These are phyloP conservation scores for Tetratostichococcus sp. DNA, from an alignment of 139 green algal species.

Conservation along the genomic window DNA sequence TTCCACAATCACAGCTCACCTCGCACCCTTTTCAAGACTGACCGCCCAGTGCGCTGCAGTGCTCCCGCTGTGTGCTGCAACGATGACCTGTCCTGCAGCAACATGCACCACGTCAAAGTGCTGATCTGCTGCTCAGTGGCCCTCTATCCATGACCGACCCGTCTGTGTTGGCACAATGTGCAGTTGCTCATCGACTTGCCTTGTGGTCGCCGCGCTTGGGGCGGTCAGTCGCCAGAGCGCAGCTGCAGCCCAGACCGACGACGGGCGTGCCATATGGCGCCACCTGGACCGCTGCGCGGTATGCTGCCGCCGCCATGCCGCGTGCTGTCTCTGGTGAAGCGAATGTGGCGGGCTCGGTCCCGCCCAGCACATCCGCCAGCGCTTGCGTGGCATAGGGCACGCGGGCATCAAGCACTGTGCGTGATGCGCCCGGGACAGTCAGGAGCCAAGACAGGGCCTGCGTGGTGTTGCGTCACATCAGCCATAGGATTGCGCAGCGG, in stretches of 20 bases:
- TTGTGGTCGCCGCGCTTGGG: constrained; percentile 67
- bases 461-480: no score
- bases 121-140: background rate
- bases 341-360: constrained; percentile 42
- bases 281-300: constrained; percentile 51
- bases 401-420: constrained; percentile 64
- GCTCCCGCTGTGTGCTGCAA: constrained; percentile 39
- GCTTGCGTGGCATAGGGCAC: constrained; percentile 64
- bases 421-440: constrained; percentile 67
- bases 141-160: no score
- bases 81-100: constrained; percentile 31
- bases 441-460: constrained; percentile 72
- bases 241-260: constrained; percentile 65
- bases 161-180: no score
- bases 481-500: no score
- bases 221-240: constrained; percentile 61
- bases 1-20: no score
- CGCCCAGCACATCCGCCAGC: constrained; percentile 46
- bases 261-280: constrained; percentile 48
- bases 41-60: background rate
- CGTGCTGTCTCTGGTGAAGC: constrained; percentile 43
- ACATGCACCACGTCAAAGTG: no score
- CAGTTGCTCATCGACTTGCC: no score
- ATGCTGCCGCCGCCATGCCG: constrained; percentile 62
- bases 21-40: constrained; percentile 47